phyloP scores from a whole-genome alignment of 805 yeast species.

The Pichia eremophila region DNA sequence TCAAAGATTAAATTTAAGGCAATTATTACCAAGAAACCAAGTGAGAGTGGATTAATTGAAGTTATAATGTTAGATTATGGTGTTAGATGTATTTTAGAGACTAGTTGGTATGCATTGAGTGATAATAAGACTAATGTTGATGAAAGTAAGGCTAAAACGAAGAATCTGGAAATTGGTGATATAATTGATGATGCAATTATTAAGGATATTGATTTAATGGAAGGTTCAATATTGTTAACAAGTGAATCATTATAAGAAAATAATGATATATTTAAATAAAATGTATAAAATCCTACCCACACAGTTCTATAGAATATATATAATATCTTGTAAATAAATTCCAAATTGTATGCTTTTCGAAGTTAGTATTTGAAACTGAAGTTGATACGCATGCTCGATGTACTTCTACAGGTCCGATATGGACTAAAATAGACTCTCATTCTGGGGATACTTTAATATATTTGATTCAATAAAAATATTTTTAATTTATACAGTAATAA shows the following conservation, averaged over 20 bases:
- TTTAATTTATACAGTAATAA: too few relatives aligned
- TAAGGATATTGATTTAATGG: conserved; percentile 34
- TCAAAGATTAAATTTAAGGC: conserved; percentile 31
- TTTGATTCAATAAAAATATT: too few relatives aligned
- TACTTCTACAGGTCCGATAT: too few relatives aligned
- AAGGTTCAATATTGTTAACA: conserved; percentile 29
- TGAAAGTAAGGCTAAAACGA: conserved; percentile 13
- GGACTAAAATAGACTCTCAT: too few relatives aligned
- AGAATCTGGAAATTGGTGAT: conserved; percentile 36
- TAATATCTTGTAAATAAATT: too few relatives aligned
- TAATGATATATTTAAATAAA: too few relatives aligned
- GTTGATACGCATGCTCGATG: too few relatives aligned
- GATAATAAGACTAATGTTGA: conserved; percentile 11
- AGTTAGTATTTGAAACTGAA: too few relatives aligned
- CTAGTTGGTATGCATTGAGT: conserved; percentile 21
- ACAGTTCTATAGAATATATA: too few relatives aligned
- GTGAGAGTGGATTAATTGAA: conserved; percentile 27
- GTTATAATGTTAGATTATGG: conserved; percentile 26
- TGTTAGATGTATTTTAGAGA: conserved; percentile 20
- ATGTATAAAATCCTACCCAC: too few relatives aligned
- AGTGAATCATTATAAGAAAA: conserved; percentile 20
- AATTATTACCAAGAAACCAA: conserved; percentile 34
- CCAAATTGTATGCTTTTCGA: too few relatives aligned
- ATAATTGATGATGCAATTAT: conserved; percentile 30
- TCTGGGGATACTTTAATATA: too few relatives aligned